Conservation (phyloP, 1,284 basidiomycete genomes). For the Rhodofomes roseus region DNA sequence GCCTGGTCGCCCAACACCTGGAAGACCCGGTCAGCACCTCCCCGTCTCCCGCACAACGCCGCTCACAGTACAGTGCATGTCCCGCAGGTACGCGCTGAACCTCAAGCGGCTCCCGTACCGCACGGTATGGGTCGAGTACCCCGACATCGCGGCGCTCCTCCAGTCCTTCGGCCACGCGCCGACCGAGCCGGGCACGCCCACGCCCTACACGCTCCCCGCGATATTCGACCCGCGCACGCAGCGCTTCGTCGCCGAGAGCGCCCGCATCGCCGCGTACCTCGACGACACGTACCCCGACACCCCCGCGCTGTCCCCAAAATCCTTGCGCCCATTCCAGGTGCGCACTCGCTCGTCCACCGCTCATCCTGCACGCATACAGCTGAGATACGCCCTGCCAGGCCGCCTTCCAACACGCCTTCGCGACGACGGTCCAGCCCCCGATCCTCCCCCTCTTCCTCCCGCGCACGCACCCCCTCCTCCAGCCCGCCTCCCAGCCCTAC, state of each 20-base stretch:
- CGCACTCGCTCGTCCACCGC: not conserved
- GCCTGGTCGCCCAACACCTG: too few species aligned
- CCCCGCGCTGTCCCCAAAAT: slow-evolving; percentile 14
- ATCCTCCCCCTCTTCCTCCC: slow-evolving; percentile 12
- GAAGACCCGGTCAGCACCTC: too few species aligned
- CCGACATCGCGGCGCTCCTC: slow-evolving; percentile 26
- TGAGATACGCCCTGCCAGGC: slow-evolving; percentile 1
- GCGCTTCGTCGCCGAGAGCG: slow-evolving; percentile 25
- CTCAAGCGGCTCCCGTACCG: slow-evolving; percentile 25
- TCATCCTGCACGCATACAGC: not conserved
- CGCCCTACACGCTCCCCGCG: too few species aligned
- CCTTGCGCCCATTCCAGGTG: slow-evolving; percentile 23
- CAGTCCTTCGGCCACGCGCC: too few species aligned
- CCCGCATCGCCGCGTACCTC: slow-evolving; percentile 27
- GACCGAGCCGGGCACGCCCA: too few species aligned
- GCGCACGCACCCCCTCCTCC: not conserved
- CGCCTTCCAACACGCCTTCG: slow-evolving; percentile 18
- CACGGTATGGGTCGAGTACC: slow-evolving; percentile 30
- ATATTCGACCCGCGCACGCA: too few species aligned
- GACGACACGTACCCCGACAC: slow-evolving; percentile 27
- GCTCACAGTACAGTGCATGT: too few species aligned
- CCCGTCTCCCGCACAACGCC: too few species aligned
- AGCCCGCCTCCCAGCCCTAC: slow-evolving; percentile 13
- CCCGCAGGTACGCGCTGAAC: slow-evolving; percentile 22
- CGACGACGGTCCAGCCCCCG: not conserved